Conservation (phyloP, 331 rosid species). For the Stylosanthes scabra region DNA sequence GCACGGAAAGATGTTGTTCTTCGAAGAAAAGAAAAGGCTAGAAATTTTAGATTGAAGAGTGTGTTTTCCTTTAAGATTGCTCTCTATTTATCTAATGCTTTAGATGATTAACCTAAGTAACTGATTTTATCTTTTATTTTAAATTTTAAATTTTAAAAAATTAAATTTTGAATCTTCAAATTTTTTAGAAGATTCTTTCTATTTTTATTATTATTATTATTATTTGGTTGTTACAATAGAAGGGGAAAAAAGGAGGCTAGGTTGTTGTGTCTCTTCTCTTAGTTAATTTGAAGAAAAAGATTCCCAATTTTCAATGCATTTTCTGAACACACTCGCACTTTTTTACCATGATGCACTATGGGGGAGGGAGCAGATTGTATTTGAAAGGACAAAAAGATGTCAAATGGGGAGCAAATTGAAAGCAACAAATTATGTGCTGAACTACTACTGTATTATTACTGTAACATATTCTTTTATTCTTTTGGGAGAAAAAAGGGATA, state of each 20-base stretch:
- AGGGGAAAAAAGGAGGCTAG: background rate
- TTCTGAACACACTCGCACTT: background rate
- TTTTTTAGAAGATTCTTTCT: no score
- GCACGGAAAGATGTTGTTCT: no score
- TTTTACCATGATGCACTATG: constrained; percentile 11
- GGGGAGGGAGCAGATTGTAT: constrained; percentile 14
- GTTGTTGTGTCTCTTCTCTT: constrained; percentile 1
- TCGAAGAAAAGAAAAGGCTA: no score
- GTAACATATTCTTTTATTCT: background rate
- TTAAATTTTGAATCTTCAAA: no score
- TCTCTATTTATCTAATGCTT: no score
- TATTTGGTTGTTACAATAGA: no score
- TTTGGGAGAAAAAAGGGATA: background rate
- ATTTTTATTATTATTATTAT: no score
- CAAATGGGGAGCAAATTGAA: constrained; percentile 18
- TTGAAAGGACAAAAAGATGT: background rate
- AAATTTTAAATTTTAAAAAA: no score
- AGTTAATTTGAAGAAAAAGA: constrained; percentile 25
- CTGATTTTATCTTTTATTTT: no score
- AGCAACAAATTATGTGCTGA: constrained; percentile 27
- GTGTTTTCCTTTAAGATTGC: no score
- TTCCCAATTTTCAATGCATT: constrained; percentile 24
- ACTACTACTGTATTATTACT: constrained; percentile 3
- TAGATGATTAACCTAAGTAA: no score
- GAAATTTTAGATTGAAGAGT: no score